A percentile compares a stretch with the other conserved stretches of the same genome.
Evolutionary conservation across 1,284 basidiomycete genomes (phyloP).

Genomic region (Puccinia polysora): DNA sequence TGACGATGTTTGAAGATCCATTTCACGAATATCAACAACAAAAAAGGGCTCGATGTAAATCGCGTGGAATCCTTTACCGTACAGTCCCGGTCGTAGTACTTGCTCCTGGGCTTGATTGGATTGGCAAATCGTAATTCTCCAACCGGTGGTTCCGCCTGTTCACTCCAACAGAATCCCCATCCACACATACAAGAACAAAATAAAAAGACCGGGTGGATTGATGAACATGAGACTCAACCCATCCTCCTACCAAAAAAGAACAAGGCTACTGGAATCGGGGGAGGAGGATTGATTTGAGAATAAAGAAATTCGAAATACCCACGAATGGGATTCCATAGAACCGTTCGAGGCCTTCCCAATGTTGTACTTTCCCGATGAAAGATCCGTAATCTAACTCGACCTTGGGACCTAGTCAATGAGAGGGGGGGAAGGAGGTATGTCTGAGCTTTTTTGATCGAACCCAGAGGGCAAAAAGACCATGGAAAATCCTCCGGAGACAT

Average conservation of each 20-base stretch:
- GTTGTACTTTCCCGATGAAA: constrained; percentile 24
- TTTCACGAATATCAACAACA: not conserved
- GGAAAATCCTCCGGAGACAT: too few relatives aligned
- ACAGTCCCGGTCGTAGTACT: constrained; percentile 23
- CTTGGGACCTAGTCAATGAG: not conserved
- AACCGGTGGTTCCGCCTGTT: constrained; percentile 30
- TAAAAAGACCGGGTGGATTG: too few relatives aligned
- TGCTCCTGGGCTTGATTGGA: constrained; percentile 27
- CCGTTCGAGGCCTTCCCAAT: constrained; percentile 3
- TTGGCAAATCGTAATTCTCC: constrained; percentile 21
- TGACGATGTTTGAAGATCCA: not conserved
- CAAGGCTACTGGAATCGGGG: not conserved
- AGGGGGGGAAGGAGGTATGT: too few relatives aligned
- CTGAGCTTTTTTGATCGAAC: too few relatives aligned
- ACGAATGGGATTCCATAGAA: constrained; percentile 42
- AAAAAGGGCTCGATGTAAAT: not conserved
- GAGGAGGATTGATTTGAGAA: not conserved
- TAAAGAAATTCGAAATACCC: not conserved
- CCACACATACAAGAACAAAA: not conserved
- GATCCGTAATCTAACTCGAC: constrained; percentile 35
- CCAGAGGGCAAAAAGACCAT: too few relatives aligned
- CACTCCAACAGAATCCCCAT: not conserved
- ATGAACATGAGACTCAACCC: too few relatives aligned
- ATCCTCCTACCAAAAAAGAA: not conserved
- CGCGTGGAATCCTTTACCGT: constrained; percentile 21